Evolutionary conservation across 495 filamentous ascomycete genomes (phyloP).

Genomic region (Lepidopterella palustris): DNA sequence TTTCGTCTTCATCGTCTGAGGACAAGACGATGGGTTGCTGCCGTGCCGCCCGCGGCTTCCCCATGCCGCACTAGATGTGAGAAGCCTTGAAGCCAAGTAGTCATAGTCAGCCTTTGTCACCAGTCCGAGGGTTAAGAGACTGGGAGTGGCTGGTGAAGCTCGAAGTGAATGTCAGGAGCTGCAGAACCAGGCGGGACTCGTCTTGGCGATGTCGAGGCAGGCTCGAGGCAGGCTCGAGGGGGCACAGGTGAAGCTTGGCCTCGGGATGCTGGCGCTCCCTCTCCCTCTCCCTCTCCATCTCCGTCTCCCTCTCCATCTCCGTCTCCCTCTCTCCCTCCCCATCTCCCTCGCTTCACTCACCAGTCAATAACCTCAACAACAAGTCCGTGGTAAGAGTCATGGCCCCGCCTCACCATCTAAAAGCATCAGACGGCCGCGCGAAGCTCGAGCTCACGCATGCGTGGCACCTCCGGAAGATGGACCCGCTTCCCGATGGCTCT

Average conservation of each 20-base stretch:
- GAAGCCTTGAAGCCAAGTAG: slow-evolving; percentile 5
- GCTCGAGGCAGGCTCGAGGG: too few species aligned
- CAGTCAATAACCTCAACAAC: too few species aligned
- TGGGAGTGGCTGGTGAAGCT: not conserved
- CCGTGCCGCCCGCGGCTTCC: slow-evolving; percentile 43
- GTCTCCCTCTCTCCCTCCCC: not conserved
- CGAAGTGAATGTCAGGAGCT: too few species aligned
- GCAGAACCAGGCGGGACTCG: too few species aligned
- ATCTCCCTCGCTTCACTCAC: slow-evolving; percentile 7
- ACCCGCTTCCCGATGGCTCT: slow-evolving; percentile 9
- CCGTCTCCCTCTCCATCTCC: not conserved
- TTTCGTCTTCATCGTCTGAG: slow-evolving; percentile 41
- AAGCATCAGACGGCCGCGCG: too few species aligned
- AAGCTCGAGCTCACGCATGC: too few species aligned
- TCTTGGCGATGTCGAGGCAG: too few species aligned
- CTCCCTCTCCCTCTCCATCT: not conserved
- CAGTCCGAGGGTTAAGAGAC: slow-evolving; percentile 12
- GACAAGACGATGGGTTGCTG: slow-evolving; percentile 41
- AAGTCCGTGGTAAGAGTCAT: too few species aligned
- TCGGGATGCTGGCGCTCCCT: too few species aligned
- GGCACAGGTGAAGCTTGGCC: too few species aligned
- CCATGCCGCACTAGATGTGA: slow-evolving; percentile 31
- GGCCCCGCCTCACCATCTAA: too few species aligned
- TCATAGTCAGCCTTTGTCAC: slow-evolving; percentile 12
- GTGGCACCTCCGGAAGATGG: slow-evolving; percentile 15